A percentile compares a stretch with the other conserved stretches of the same genome.
Evolutionary conservation across 106 monocot genomes (phyloP).

Genomic region (Phalaenopsis equestris): DNA sequence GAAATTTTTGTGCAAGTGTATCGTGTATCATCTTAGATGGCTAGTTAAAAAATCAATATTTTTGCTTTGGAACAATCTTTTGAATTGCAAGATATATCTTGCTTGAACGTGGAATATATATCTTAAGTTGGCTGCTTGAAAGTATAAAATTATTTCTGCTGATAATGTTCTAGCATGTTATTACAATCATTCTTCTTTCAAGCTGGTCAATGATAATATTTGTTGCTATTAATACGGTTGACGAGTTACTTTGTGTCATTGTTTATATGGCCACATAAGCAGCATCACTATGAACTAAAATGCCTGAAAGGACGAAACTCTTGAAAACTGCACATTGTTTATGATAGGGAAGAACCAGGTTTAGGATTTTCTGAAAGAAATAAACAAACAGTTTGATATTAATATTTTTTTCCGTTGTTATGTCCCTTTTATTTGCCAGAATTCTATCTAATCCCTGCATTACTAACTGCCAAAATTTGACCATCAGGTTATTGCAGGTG

Average conservation of each 20-base stretch:
- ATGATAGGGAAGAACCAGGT: background rate
- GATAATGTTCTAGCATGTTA: background rate
- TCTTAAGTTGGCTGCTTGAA: background rate
- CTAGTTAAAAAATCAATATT: background rate
- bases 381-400: background rate
- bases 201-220: background rate
- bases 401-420: background rate
- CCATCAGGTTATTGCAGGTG: constrained; percentile 71
- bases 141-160: background rate
- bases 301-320: background rate
- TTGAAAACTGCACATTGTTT: background rate
- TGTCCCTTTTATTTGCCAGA: background rate
- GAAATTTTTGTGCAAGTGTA: background rate
- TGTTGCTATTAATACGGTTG: background rate
- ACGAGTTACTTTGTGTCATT: background rate
- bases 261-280: background rate
- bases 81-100: background rate
- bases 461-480: constrained; percentile 8
- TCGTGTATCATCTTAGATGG: background rate
- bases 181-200: background rate
- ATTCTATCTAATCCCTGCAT: background rate
- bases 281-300: background rate
- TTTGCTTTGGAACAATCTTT: background rate
- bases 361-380: background rate
- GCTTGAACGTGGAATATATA: background rate